Base-by-base conservation (phyloP, 352 stramenopile species). In the Phytopythium cucurbitacearum region DNA sequence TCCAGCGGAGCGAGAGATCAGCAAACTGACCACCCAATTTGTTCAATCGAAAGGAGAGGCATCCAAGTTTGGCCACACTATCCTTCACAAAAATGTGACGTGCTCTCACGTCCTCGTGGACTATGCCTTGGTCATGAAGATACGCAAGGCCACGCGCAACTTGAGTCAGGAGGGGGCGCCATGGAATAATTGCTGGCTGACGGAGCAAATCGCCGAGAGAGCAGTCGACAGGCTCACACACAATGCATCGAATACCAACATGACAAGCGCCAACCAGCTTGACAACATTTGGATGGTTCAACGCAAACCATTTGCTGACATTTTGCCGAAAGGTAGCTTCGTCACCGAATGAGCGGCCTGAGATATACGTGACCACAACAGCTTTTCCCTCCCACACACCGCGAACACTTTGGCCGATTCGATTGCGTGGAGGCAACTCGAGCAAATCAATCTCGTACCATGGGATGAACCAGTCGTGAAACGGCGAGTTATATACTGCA, bases 361-460 rank as follows among this genome's bases (percentile, higher is more conserved):
- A 5, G 7, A 43, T 8, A 10, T 43, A 52, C 9, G 47, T 43
- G 8, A 52, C 12, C 5, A 42, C 47, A 2, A 52, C 36, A 33
- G n/a, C 8, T 0, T 1, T 13, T 6, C 9, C n/a, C 3, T 52
- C 42, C 47, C 47, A 52, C 1, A 16, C 10, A 2, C 47, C 47
- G 7, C n/a, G 15, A 11, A 10, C 9, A 33, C 12, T 52, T 15
- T 4, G 15, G 9, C 13, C 10, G 8, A 8, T n/a, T 5, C 15
- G 9, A 4, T 12, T 9, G 10, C 5, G 4, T 6, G 35, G 3
- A 5, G 47, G 47, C 3, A 11, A 3, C 4, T 44, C 40, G 1
- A 32, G 7, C 13, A 42, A 4, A 15, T 43, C 47, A n/a, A 52
- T 12, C 11, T 52, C 47, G 35, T 43, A 52, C 47, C 47, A 52